A percentile compares a stretch with the other conserved stretches of the same genome.
phyloP scores from a whole-genome alignment of 2,329 filamentous ascomycete genomes.

The Fusarium keratoplasticum region DNA sequence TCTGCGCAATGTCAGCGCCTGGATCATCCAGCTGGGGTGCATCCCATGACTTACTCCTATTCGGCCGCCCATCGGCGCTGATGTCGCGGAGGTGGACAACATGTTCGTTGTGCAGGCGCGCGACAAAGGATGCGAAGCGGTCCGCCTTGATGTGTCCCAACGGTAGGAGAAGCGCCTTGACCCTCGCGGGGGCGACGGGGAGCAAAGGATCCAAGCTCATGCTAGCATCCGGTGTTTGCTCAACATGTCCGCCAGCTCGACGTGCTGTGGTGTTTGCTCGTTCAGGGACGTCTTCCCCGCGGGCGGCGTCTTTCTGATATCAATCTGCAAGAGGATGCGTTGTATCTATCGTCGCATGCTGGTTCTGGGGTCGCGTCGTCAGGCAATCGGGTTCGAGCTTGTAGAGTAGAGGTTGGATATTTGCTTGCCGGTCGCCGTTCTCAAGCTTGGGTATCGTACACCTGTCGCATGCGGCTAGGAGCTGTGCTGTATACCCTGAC shows the following conservation, averaged over 20 bases:
- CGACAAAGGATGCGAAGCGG: slow-evolving; percentile 82
- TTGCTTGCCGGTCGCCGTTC: slow-evolving; percentile 22
- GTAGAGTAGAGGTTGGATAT: slow-evolving; percentile 3
- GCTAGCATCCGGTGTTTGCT: slow-evolving; percentile 60
- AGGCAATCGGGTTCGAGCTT: slow-evolving; percentile 8
- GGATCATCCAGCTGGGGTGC: slow-evolving; percentile 4
- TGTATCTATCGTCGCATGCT: slow-evolving; percentile 33
- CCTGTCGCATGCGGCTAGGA: slow-evolving; percentile 46
- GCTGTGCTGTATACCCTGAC: slow-evolving; percentile 40
- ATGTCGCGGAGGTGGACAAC: slow-evolving; percentile 88
- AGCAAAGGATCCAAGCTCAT: slow-evolving; percentile 93
- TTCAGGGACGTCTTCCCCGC: slow-evolving; percentile 24
- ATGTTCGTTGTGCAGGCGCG: slow-evolving; percentile 81
- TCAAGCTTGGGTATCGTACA: slow-evolving; percentile 40
- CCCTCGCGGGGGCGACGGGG: slow-evolving; percentile 89
- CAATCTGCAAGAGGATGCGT: background rate
- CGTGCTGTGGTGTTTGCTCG: slow-evolving; percentile 20
- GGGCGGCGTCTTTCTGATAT: slow-evolving; percentile 22
- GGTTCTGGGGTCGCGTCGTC: slow-evolving; percentile 5
- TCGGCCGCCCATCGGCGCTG: slow-evolving; percentile 84
- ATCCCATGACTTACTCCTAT: slow-evolving; percentile 74
- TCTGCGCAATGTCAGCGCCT: slow-evolving; percentile 62
- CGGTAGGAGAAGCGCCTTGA: slow-evolving; percentile 88
- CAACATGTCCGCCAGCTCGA: slow-evolving; percentile 47
- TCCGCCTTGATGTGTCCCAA: slow-evolving; percentile 86